Evolutionary conservation across 2,329 filamentous ascomycete species (phyloP).

Genomic region (Claviceps maximensis): DNA sequence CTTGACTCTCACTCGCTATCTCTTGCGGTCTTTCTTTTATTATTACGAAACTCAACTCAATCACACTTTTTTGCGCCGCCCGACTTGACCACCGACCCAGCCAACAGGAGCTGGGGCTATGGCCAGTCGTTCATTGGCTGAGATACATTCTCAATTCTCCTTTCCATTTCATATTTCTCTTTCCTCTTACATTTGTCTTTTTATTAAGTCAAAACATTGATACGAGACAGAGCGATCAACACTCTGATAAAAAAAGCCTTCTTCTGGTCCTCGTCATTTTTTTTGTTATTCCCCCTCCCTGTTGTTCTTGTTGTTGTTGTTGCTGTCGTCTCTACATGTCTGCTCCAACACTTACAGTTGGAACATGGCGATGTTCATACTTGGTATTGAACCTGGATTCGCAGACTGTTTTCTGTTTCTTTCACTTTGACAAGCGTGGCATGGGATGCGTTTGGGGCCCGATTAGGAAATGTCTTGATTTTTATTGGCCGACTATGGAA

Average conservation of each 20-base stretch:
- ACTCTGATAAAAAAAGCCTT: slow-evolving; percentile 9
- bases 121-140: neutral
- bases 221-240: slow-evolving; percentile 31
- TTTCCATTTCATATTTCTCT: slow-evolving; percentile 5
- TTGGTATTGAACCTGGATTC: slow-evolving; percentile 15
- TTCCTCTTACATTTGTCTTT: slow-evolving; percentile 22
- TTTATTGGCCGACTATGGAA: slow-evolving; percentile 6
- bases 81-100: slow-evolving; percentile 5
- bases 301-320: too few species aligned
- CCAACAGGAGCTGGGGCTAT: neutral
- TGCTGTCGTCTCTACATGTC: slow-evolving; percentile 9
- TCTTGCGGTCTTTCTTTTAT: neutral
- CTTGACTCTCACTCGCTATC: neutral
- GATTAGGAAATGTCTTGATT: slow-evolving; percentile 15
- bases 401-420: slow-evolving; percentile 18
- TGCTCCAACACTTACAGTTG: slow-evolving; percentile 11
- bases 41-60: slow-evolving; percentile 2
- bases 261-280: slow-evolving; percentile 9
- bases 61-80: slow-evolving; percentile 8
- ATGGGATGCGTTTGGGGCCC: slow-evolving; percentile 18
- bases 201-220: slow-evolving; percentile 29
- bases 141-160: neutral
- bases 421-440: slow-evolving; percentile 15
- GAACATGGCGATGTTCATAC: slow-evolving; percentile 15
- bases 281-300: slow-evolving; percentile 11